Conservation (phyloP, 202 grass and related monocot species). For the Brachypodium distachyon region DNA sequence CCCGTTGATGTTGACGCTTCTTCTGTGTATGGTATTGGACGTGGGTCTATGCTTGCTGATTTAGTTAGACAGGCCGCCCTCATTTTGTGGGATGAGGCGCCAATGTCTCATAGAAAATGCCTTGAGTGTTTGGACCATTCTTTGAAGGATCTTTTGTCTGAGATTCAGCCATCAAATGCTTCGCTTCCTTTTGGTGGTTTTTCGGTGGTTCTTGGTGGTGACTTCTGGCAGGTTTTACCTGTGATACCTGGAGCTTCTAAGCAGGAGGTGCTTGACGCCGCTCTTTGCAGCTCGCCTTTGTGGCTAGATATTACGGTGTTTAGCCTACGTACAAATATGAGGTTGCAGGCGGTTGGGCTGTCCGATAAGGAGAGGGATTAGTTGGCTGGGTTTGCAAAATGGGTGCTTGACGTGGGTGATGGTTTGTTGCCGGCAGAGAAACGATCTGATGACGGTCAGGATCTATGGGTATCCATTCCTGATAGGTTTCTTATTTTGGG, state of each 20-base stretch:
- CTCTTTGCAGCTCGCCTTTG: fast-evolving
- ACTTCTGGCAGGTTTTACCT: neutral
- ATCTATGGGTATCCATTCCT: neutral
- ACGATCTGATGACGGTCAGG: too few species aligned
- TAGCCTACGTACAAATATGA: neutral
- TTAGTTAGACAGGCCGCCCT: neutral
- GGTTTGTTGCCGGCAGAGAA: fast-evolving
- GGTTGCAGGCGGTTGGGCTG: too few species aligned
- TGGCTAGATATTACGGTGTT: neutral
- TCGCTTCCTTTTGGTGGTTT: neutral
- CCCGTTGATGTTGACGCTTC: neutral
- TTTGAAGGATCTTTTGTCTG: neutral
- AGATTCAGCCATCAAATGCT: fast-evolving
- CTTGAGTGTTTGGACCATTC: neutral
- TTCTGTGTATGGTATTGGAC: fast-evolving
- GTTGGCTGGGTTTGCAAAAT: too few species aligned
- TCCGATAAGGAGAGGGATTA: too few species aligned
- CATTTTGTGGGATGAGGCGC: neutral
- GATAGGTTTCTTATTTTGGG: fast-evolving
- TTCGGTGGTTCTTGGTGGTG: neutral
- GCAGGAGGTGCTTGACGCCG: neutral
- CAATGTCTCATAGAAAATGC: neutral
- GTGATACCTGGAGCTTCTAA: neutral
- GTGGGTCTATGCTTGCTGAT: fast-evolving
- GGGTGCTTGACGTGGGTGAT: neutral